Base-by-base conservation (phyloP, 768 basidiomycete species). In the Trichaptum fuscoviolaceum region DNA sequence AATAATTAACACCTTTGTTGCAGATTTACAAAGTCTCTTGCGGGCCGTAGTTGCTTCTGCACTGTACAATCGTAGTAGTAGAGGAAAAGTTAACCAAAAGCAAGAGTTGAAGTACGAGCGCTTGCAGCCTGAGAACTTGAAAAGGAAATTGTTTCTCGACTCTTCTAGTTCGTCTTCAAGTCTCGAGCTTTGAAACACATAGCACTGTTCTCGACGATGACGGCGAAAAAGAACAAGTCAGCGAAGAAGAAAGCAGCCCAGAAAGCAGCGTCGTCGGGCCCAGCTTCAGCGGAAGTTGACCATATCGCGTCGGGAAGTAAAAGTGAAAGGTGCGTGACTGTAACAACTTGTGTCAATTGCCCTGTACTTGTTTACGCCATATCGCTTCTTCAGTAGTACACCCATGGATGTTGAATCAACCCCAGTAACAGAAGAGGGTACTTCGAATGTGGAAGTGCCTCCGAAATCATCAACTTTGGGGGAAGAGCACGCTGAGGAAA, bases 401-500 rank as follows among this genome's bases (percentile, higher is more conserved):
- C 10, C 42, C 42, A 52, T 52, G 42, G 42, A 52, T 12, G 42
- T 52, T 12, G 42, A 52, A 2, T 4, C 42, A 52, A 12, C 42
- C 42, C 42, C 42, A 15, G 10, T 12, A 52, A 12, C 42, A 52
- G 42, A 12, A 5, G 6, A 52, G 10, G 42, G 15, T 3, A 52
- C 42, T 3, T 52, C 42, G 5, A 52, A 12, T 52, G 42, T 12
- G 5, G 42, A 52, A 52, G 42, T 20, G 42, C 42, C 3, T 6
- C 42, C 42, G 42, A 52, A 20, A 30, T 68, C 70, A 61, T 17
- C 64, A 58, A 61, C 42, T 24, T 64, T 68, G 7, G 67, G 67
- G 64, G 71, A 71, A 35, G 67, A 68, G 0, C 2, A 6, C 2
- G 59, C 42, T 12, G 42, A 52, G 42, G 42, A 52, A 12, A 52